Evolutionary conservation across 1,284 basidiomycete genomes (phyloP), one percentile per base, ranked within the genome.

Genomic region (Heterobasidion occidentale): DNA sequence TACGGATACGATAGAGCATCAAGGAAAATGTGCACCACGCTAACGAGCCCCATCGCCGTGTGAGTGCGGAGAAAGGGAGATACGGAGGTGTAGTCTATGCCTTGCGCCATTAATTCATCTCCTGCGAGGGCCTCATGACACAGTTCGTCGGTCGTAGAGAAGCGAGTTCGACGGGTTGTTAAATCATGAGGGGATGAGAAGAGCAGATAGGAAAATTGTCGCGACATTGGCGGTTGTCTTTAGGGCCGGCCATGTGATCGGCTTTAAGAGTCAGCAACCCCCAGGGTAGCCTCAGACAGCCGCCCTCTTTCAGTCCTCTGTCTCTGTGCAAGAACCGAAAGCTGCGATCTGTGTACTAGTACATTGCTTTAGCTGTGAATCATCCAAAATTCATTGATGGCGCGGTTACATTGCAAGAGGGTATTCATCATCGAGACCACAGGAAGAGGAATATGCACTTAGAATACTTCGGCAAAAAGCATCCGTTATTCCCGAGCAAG

Each of bases 61-160:
- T 59, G 65, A 68, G 63, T 47, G 50, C 73, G 76, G 77, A 75
- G 70, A 75, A 70, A 78, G 81, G 86, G 83, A 86, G 88, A 90
- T 90, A 90, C 87, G 83, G 86, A 84, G 85, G 88, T 81, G 78
- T 78, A 82, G 74, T 77, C 79, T 88, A 88, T 89, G 87, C 88
- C 83, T 69, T 87, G 88, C 88, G 79, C 88, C 84, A 81, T 84
- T 83, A 84, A 65, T 90, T 86, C 80, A 86, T 90, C 86, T 90
- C 84, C 88, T 90, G 87, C 86, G 87, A 89, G 85, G 77, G 62
- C 87, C 88, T 79, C 86, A 69, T 76, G 74, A 78, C 70, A 68
- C 73, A 71, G 67, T 70, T 75, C 81, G 72, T 77, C 81, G 78
- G 70, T 75, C 73, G 78, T 77, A 64, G 65, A 54, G 46, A 50